Conservation (phyloP, 2,329 filamentous ascomycete species). For the Akanthomyces lecanii region DNA sequence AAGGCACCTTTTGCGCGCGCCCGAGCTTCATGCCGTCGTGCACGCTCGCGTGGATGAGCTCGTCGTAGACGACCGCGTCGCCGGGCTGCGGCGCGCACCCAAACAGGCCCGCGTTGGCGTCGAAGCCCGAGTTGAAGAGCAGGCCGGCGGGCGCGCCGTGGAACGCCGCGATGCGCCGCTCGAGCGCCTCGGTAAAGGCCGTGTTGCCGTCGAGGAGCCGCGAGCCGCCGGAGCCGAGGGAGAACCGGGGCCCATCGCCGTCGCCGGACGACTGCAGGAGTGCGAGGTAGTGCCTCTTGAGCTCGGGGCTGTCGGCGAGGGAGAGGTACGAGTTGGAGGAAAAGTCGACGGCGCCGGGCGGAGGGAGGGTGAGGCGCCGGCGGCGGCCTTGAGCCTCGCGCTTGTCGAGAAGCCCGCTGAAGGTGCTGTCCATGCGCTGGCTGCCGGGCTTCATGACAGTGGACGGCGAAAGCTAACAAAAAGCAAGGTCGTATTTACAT, state of each 20-base stretch:
- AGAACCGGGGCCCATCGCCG: not conserved
- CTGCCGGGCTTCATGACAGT: slow-evolving; percentile 12
- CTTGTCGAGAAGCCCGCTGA: slow-evolving; percentile 26
- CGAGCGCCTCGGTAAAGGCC: slow-evolving; percentile 40
- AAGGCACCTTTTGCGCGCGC: slow-evolving; percentile 48
- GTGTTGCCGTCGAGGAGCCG: slow-evolving; percentile 52
- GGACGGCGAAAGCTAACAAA: not conserved
- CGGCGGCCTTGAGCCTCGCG: slow-evolving; percentile 34
- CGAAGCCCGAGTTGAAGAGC: slow-evolving; percentile 58
- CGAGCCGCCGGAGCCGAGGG: slow-evolving; percentile 49
- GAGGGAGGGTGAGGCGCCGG: slow-evolving; percentile 52
- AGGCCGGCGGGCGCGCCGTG: slow-evolving; percentile 43
- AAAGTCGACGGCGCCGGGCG: slow-evolving; percentile 68
- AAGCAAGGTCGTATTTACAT: not conserved
- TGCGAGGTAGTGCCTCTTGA: slow-evolving; percentile 62
- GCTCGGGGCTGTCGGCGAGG: slow-evolving; percentile 48
- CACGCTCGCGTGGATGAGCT: slow-evolving; percentile 71
- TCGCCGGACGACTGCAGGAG: slow-evolving; percentile 26
- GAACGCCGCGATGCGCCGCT: slow-evolving; percentile 43
- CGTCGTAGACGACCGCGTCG: slow-evolving; percentile 67
- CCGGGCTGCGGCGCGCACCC: slow-evolving; percentile 54
- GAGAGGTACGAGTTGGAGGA: slow-evolving; percentile 79
- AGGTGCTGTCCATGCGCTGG: slow-evolving; percentile 26
- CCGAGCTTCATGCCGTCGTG: slow-evolving; percentile 72
- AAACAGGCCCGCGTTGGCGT: slow-evolving; percentile 63